Conservation (phyloP, 306 rosid genomes). For the Delonix regia region DNA sequence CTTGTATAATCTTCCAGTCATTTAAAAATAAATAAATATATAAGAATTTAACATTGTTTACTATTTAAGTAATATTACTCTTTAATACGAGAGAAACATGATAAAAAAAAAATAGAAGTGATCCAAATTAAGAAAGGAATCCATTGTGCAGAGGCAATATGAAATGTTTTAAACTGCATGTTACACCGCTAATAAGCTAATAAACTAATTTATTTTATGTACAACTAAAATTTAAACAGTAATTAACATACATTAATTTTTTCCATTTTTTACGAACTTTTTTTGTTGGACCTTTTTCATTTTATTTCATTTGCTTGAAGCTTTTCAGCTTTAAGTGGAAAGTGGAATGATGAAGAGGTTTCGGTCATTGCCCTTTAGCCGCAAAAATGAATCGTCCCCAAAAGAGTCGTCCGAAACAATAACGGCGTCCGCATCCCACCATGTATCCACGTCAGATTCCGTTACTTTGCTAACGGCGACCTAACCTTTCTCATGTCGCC, state of each 20-base stretch:
- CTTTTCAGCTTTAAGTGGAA: neutral
- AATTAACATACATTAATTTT: constrained; percentile 21
- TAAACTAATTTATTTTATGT: constrained; percentile 22
- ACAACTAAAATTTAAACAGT: constrained; percentile 24
- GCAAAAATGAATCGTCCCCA: constrained; percentile 34
- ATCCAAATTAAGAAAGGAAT: no score
- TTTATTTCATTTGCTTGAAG: neutral
- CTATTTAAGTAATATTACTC: no score
- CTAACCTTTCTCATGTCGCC: constrained; percentile 74
- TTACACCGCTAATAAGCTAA: neutral
- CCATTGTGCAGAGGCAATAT: no score
- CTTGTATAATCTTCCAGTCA: no score
- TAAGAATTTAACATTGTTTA: no score
- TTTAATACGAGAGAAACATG: no score
- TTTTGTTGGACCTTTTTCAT: neutral
- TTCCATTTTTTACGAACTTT: neutral
- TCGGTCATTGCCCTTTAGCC: constrained; percentile 17
- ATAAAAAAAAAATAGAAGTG: no score
- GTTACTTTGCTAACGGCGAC: constrained; percentile 56
- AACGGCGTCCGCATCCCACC: constrained; percentile 71
- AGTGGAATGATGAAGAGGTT: neutral
- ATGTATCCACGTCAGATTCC: constrained; percentile 58
- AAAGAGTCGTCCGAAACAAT: constrained; percentile 37
- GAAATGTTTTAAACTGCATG: neutral
- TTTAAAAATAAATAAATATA: no score